Evolutionary conservation across 2,329 filamentous ascomycete species (phyloP), one percentile per base, ranked within the genome.

Genomic region (Fusarium caatingaense): DNA sequence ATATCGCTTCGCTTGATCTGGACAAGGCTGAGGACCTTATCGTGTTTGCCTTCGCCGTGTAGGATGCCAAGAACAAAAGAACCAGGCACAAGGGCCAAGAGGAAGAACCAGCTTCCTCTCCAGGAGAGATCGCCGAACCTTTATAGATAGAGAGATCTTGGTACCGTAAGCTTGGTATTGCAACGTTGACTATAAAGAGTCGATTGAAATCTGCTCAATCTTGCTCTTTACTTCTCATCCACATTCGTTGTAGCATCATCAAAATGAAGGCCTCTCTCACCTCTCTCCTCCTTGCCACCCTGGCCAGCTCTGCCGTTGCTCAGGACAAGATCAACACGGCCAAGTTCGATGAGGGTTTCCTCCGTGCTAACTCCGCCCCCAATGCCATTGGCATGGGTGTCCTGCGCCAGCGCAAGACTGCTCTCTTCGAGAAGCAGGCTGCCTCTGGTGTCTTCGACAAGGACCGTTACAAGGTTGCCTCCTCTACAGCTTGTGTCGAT

Each of bases 381-480:
- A 9, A 44, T 16, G 60, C 60, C n/a, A 47, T 63, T 30, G 60
- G 58, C 2, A 63, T 63, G 60, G 23, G 30, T 2, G 56, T 61
- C 56, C 59, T 62, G 3, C 47, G 48, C 4, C 59, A 62, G 28
- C 59, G 59, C 16, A 62, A 62, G 59, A 18, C 28, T 10, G 59
- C 59, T 13, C 59, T 62, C 6, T 37, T 34, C 0, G 28, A 62
- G 37, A 62, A 46, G 0, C 45, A 53, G 18, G 44, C 37, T 0
- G 37, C 56, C 16, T 46, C 59, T 30, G 59, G 59, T 11, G 59
- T 62, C 15, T 62, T 62, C 3, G 59, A 62, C 30, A 62, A 62
- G n/a, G 59, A 62, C 16, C 59, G 59, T 12, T 62, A 62, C 25
- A 62, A 61, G 8, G 44, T 62, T 9, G n/a, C 45, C n/a, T 62